phyloP scores from a whole-genome alignment of 805 yeast genomes.

The Candida insectorum region DNA sequence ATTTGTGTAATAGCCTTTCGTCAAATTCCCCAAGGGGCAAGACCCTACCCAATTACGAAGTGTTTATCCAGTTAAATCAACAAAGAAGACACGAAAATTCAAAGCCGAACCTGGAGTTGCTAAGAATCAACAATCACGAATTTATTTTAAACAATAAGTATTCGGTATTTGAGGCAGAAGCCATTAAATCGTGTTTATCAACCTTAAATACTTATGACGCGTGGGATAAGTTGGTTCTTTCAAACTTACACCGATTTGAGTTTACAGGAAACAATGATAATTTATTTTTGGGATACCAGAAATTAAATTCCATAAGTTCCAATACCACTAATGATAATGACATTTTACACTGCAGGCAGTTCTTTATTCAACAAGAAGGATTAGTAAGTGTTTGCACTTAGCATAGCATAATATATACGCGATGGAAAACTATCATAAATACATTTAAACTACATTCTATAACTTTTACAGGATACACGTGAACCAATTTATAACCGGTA shows the following conservation, averaged over 20 bases:
- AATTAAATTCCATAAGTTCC: constrained; percentile 1
- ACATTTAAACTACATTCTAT: no score
- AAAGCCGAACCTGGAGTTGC: no score
- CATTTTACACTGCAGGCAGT: constrained; percentile 17
- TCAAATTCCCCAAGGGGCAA: constrained; percentile 11
- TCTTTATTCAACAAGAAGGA: constrained; percentile 26
- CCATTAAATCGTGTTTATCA: constrained; percentile 36
- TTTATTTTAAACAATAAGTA: not conserved
- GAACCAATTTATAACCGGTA: constrained; percentile 2
- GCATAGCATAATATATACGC: not conserved
- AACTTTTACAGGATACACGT: no score
- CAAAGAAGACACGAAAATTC: not conserved
- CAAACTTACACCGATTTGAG: constrained; percentile 14
- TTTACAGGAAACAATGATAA: constrained; percentile 5
- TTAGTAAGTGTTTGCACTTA: constrained; percentile 19
- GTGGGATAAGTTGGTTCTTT: constrained; percentile 26
- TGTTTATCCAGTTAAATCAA: constrained; percentile 8
- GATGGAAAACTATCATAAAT: not conserved
- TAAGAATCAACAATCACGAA: no score
- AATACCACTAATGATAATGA: constrained; percentile 4
- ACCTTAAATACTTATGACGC: constrained; percentile 35
- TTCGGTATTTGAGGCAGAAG: constrained; percentile 25
- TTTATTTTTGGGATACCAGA: constrained; percentile 11
- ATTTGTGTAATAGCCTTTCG: constrained; percentile 17
- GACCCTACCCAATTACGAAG: constrained; percentile 21